These are phyloP conservation scores for Paspalum vaginatum DNA, from an alignment of 176 grass and related monocot species.

Conservation along the genomic window DNA sequence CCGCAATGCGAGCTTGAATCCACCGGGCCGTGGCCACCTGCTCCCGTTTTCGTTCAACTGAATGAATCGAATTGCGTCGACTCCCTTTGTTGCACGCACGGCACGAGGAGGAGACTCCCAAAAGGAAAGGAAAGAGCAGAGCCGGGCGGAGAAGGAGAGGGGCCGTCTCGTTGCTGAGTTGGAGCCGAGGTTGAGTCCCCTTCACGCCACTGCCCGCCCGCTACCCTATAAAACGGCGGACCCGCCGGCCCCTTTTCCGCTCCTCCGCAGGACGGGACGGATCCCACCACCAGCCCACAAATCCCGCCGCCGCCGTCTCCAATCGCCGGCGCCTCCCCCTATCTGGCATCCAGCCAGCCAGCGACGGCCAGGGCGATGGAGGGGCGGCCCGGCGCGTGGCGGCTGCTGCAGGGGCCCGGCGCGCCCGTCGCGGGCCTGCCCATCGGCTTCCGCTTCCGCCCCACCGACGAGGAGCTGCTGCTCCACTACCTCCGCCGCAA, in stretches of 20 bases:
- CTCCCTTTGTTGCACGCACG: too few relatives aligned
- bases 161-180: too few relatives aligned
- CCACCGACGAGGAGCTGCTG: conserved; percentile 91
- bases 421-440: conserved; percentile 47
- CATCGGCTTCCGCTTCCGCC: conserved; percentile 86
- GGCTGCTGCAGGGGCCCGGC: not conserved
- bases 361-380: too few relatives aligned
- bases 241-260: conserved; percentile 34
- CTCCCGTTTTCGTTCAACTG: too few relatives aligned
- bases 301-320: not conserved
- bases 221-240: conserved; percentile 46
- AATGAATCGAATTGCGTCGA: too few relatives aligned
- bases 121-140: not conserved
- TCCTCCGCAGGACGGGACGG: conserved; percentile 14
- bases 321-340: not conserved
- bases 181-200: conserved; percentile 42
- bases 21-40: too few relatives aligned
- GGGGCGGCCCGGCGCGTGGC: not conserved
- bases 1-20: too few relatives aligned
- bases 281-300: not conserved
- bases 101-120: not conserved
- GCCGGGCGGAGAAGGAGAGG: too few relatives aligned
- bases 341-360: not conserved
- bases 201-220: conserved; percentile 63
- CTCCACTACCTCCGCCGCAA: conserved; percentile 91